Base-by-base conservation (phyloP, 495 filamentous ascomycete genomes). In the Aspergillus wentii region DNA sequence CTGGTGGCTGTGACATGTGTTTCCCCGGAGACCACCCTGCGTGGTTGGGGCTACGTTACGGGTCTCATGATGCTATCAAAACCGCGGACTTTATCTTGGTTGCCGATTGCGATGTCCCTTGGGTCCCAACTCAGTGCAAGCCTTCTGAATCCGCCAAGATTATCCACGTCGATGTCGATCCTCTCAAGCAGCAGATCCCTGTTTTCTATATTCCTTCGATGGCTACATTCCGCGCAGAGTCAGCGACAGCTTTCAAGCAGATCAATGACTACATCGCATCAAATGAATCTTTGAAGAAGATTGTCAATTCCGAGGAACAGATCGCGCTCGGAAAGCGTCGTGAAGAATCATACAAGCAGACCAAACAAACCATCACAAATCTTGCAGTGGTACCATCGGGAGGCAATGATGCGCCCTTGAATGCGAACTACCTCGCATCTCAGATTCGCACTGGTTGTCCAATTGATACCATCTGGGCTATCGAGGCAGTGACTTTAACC, bases 1-100 rank as follows among this genome's bases (percentile, higher is more conserved):
- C 88, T 1, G 86, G 86, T 17, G 90, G 88, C 22, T 85, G 85
- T 52, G 91, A 97, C 56, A 92, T 97, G 91, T 94, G 86, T 52
- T 96, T 96, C 63, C 91, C 91, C 2, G 83, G 81, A 2, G 71
- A 90, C 35, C 89, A 95, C 43, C 66, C 69, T 0, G 78, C 64
- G 5, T 84, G 80, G 72, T 57, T 95, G 17, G 87, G 91, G 2
- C 54, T 94, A 46, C 70, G 79, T 43, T 95, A 80, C 46, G 87
- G 89, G 8, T 68, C 78, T 2, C 86, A 95, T 27, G 80, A 86
- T 11, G 63, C 69, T 5, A 85, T 95, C 46, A 71, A 66, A 30
- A 80, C 79, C 5, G 85, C 91, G 0, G 91, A 95, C 54, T 75
- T 85, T 17, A 95, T 97, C 46, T 44, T 97, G 3, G 80, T 95